These are phyloP conservation scores for Yamadazyma diospyri DNA, from an alignment of 1,139 yeast species.

Conservation along the genomic window DNA sequence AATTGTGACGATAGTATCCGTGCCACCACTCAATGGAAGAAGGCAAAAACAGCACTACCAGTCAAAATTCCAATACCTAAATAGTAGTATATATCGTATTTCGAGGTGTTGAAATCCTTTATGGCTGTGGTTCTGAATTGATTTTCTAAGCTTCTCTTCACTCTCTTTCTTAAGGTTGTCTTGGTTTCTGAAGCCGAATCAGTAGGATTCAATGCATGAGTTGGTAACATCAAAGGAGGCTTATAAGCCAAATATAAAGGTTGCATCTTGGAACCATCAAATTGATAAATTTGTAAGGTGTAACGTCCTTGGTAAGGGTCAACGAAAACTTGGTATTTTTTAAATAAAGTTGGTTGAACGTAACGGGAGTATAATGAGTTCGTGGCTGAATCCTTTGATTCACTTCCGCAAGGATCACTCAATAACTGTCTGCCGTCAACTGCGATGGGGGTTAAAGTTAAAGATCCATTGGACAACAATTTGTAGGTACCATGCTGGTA, in stretches of 20 bases:
- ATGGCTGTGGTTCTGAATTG: conserved; percentile 75
- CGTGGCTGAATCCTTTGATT: conserved; percentile 30
- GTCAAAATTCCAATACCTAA: conserved; percentile 29
- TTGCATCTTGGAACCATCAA: conserved; percentile 79
- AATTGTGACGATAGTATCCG: background rate
- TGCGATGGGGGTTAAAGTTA: conserved; percentile 66
- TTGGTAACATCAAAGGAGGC: conserved; percentile 96
- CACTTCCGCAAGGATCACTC: conserved; percentile 72
- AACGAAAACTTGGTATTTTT: conserved; percentile 55
- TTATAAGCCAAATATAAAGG: conserved; percentile 88
- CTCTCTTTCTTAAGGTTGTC: conserved; percentile 41
- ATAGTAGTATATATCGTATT: conserved; percentile 48
- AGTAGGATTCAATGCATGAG: conserved; percentile 86
- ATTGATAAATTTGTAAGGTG: conserved; percentile 69
- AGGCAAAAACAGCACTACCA: conserved; percentile 20
- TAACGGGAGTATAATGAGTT: conserved; percentile 67
- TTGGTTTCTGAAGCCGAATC: conserved; percentile 37
- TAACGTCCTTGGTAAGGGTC: conserved; percentile 83
- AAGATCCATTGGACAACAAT: conserved; percentile 59
- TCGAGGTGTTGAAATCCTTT: conserved; percentile 37
- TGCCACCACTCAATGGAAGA: conserved; percentile 11
- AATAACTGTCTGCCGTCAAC: conserved; percentile 93
- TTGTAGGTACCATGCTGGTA: conserved; percentile 88
- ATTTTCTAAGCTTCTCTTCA: conserved; percentile 76
- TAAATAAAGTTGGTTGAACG: conserved; percentile 60